Conservation (phyloP, 495 filamentous ascomycete genomes). For the Glonium stellatum region DNA sequence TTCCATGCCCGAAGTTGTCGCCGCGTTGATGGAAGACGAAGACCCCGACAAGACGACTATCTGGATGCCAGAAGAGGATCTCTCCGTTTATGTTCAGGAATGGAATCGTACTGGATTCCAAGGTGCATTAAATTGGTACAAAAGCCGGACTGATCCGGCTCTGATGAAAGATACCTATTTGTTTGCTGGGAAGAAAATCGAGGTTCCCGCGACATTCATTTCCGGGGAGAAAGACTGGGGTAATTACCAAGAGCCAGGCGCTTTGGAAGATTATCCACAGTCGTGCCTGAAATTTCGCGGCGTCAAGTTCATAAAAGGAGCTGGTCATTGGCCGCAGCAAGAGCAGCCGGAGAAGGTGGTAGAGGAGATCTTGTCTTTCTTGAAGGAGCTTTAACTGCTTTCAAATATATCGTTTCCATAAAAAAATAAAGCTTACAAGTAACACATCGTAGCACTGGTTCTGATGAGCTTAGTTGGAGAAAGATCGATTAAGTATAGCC, state of each 20-base stretch:
- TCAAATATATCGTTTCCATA: neutral
- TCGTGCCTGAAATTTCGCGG: slow-evolving; percentile 48
- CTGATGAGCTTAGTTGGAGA: no score
- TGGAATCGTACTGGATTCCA: slow-evolving; percentile 63
- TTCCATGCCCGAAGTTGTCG: slow-evolving; percentile 53
- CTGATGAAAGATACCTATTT: slow-evolving; percentile 47
- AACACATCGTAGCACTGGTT: no score
- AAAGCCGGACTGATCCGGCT: slow-evolving; percentile 48
- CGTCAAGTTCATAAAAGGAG: slow-evolving; percentile 47
- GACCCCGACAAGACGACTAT: slow-evolving; percentile 29
- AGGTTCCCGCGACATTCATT: slow-evolving; percentile 54
- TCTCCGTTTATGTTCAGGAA: slow-evolving; percentile 54
- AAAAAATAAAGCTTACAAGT: no score
- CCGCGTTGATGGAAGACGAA: slow-evolving; percentile 47
- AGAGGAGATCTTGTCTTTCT: slow-evolving; percentile 38
- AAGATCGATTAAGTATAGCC: no score
- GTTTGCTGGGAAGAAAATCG: slow-evolving; percentile 57
- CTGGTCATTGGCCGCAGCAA: slow-evolving; percentile 63
- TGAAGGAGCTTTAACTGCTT: slow-evolving; percentile 7
- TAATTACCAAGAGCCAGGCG: slow-evolving; percentile 58
- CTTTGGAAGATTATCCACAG: slow-evolving; percentile 50
- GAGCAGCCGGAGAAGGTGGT: slow-evolving; percentile 53
- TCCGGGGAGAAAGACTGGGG: slow-evolving; percentile 60
- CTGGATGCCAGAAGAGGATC: slow-evolving; percentile 52
- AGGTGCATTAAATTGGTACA: slow-evolving; percentile 65